phyloP scores from a whole-genome alignment of 768 basidiomycete genomes.

The Hebeloma cylindrosporum region DNA sequence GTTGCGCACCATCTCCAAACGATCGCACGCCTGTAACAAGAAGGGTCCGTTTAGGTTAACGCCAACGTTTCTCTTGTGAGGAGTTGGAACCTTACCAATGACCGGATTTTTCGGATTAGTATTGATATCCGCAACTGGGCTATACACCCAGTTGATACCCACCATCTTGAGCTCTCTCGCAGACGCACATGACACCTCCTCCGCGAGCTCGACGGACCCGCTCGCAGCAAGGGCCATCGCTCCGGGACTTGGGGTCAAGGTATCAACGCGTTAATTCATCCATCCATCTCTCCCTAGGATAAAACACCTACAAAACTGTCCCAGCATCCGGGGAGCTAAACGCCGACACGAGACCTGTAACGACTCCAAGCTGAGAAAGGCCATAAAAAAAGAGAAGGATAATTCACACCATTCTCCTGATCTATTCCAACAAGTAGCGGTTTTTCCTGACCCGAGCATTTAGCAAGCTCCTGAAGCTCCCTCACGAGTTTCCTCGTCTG shows the following conservation, averaged over 20 bases:
- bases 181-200: constrained; percentile 45
- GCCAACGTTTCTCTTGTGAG: not conserved
- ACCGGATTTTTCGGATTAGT: constrained; percentile 69
- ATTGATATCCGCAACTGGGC: constrained; percentile 73
- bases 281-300: not conserved
- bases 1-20: constrained; percentile 59
- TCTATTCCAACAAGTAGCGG: constrained; percentile 71
- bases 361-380: not conserved
- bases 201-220: constrained; percentile 43
- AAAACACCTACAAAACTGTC: constrained; percentile 60
- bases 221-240: constrained; percentile 72
- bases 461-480: constrained; percentile 55
- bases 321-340: constrained; percentile 58
- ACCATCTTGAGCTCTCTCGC: constrained; percentile 56
- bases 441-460: constrained; percentile 50
- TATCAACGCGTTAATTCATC: not conserved
- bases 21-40: constrained; percentile 56
- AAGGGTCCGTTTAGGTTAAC: constrained; percentile 1
- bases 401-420: constrained; percentile 62
- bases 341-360: constrained; percentile 66
- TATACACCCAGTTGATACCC: constrained; percentile 72
- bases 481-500: constrained; percentile 50
- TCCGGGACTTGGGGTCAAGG: constrained; percentile 52
- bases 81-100: constrained; percentile 59
- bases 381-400: not conserved